These are phyloP conservation scores for Ophiostoma sp. DNA, from an alignment of 2,329 filamentous ascomycete genomes.

Conservation along the genomic window DNA sequence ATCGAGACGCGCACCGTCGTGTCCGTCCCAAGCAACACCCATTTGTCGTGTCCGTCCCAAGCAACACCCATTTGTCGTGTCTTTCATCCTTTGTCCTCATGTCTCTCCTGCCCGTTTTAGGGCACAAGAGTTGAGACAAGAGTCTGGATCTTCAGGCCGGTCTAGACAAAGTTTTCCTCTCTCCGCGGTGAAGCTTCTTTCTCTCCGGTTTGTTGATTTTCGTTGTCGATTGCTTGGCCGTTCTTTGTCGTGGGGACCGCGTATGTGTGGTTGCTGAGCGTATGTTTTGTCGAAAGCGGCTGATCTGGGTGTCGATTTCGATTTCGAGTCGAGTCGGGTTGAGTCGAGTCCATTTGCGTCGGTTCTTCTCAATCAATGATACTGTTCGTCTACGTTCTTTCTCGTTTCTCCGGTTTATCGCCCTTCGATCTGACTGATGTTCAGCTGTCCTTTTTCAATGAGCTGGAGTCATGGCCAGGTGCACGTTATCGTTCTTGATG, in stretches of 20 bases:
- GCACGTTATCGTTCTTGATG: neutral
- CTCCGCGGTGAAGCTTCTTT: neutral
- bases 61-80: neutral
- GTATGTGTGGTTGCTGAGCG: conserved; percentile 1
- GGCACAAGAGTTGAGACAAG: neutral
- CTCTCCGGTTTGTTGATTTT: neutral
- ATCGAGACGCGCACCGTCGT: neutral
- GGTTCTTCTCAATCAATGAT: neutral
- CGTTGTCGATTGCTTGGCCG: neutral
- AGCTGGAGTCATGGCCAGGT: too few relatives aligned
- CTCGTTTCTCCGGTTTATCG: neutral
- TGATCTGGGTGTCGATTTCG: neutral
- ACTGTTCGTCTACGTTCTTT: neutral
- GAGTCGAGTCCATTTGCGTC: neutral
- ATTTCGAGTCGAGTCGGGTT: neutral
- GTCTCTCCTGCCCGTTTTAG: neutral
- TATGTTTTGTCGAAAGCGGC: neutral
- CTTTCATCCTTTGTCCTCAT: neutral
- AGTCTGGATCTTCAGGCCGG: neutral
- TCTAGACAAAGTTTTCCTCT: neutral
- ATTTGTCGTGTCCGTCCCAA: neutral
- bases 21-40: neutral
- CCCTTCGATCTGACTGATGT: neutral
- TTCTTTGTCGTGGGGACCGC: neutral
- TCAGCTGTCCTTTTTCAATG: neutral